A percentile compares a stretch with the other conserved stretches of the same genome.
Evolutionary conservation across 768 basidiomycete genomes (phyloP).

Genomic region (Boletus sp.): DNA sequence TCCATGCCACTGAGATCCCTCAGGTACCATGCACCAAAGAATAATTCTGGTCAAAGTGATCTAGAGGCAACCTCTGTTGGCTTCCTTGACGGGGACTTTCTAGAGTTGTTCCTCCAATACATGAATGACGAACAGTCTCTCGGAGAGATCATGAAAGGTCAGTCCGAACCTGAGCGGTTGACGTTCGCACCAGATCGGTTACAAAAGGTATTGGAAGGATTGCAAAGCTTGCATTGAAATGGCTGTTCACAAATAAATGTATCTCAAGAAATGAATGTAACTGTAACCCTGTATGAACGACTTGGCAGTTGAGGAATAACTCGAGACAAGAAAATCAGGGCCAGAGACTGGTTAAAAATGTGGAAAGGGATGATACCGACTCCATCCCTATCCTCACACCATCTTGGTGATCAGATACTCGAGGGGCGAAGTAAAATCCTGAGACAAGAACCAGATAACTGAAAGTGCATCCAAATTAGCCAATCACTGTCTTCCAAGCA

Average conservation of each 20-base stretch:
- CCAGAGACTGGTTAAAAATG: conserved; percentile 13
- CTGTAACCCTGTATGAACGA: conserved; percentile 6
- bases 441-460: conserved; percentile 90
- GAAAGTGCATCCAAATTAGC: conserved; percentile 3
- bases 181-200: conserved; percentile 37
- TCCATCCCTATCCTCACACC: conserved; percentile 6
- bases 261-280: conserved; percentile 19
- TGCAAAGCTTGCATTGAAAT: conserved; percentile 55
- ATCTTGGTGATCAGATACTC: conserved; percentile 21
- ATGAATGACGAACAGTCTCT: conserved; percentile 39
- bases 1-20: background rate
- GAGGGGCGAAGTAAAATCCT: conserved; percentile 91
- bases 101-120: conserved; percentile 61
- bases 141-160: conserved; percentile 54
- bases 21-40: conserved; percentile 73
- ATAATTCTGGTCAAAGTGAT: conserved; percentile 53
- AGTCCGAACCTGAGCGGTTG: conserved; percentile 56
- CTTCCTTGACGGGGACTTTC: conserved; percentile 86
- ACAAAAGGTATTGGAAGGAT: conserved; percentile 43
- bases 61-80: conserved; percentile 56
- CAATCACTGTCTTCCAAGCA: background rate
- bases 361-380: conserved; percentile 2
- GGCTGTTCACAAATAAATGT: conserved; percentile 8
- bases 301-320: background rate
- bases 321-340: conserved; percentile 3